These are phyloP conservation scores for Paragyromitra xinjiangensis DNA, from an alignment of 495 filamentous ascomycete species.

Conservation along the genomic window DNA sequence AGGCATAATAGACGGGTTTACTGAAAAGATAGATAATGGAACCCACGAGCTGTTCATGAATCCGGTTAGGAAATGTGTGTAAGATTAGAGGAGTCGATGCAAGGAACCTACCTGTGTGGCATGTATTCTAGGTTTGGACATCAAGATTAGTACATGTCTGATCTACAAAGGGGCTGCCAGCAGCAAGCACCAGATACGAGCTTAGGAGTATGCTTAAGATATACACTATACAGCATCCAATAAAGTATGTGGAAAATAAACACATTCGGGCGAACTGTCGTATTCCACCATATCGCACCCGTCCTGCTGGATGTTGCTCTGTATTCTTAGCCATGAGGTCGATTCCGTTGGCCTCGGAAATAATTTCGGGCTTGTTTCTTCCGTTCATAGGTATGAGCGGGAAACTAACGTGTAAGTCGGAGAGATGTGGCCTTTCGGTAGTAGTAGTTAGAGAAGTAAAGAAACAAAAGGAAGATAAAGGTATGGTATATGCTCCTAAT, in stretches of 20 bases:
- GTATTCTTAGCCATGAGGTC: not conserved
- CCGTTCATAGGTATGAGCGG: constrained; percentile 23
- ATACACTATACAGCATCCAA: constrained; percentile 54
- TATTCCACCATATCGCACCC: constrained; percentile 52
- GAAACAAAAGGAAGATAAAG: not conserved
- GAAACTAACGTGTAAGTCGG: not conserved
- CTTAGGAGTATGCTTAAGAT: constrained; percentile 13
- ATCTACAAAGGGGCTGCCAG: not conserved
- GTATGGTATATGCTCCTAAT: not conserved
- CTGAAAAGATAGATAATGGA: constrained; percentile 74
- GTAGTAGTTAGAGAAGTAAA: not conserved
- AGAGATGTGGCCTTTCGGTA: constrained; percentile 29
- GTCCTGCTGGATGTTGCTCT: constrained; percentile 51
- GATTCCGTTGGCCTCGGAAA: not conserved
- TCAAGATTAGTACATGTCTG: constrained; percentile 21
- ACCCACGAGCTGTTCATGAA: constrained; percentile 67
- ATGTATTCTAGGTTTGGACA: constrained; percentile 38
- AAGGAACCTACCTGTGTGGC: constrained; percentile 44
- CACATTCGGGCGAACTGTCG: constrained; percentile 53
- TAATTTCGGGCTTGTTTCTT: constrained; percentile 18
- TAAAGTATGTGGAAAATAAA: constrained; percentile 52
- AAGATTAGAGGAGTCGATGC: not conserved
- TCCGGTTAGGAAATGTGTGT: constrained; percentile 11
- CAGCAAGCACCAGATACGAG: not conserved
- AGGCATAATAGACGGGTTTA: constrained; percentile 75